A percentile compares a stretch with the other conserved stretches of the same genome.
Evolutionary conservation across 495 filamentous ascomycete genomes (phyloP).

Genomic region (Venustampulla echinocandica): DNA sequence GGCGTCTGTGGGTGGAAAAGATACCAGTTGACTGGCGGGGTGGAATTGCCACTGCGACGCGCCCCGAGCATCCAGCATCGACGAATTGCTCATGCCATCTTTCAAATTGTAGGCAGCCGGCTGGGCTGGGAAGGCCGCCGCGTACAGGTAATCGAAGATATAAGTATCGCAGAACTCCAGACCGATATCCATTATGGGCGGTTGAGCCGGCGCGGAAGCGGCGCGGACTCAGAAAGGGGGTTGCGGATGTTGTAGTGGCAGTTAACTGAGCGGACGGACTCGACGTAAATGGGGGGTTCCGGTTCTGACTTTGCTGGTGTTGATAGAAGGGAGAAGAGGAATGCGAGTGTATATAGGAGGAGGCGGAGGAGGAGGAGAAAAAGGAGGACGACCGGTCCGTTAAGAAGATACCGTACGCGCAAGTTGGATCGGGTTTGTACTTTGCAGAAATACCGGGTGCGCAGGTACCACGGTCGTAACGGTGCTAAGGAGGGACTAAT

Average conservation of each 20-base stretch:
- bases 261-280: neutral
- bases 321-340: conserved; percentile 11
- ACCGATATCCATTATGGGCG: conserved; percentile 97
- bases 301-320: neutral
- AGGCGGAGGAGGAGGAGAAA: neutral
- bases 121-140: conserved; percentile 55
- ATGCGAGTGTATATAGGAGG: conserved; percentile 13
- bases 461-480: no score
- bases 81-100: conserved; percentile 32
- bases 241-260: no score
- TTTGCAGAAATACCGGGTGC: no score
- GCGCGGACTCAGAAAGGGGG: no score
- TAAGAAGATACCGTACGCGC: no score
- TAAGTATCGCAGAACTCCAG: conserved; percentile 81
- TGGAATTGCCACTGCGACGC: conserved; percentile 50
- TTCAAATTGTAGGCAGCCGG: conserved; percentile 38
- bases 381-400: no score
- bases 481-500: no score
- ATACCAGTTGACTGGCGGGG: conserved; percentile 63
- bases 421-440: no score
- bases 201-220: no score
- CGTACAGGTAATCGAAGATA: conserved; percentile 74
- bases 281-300: neutral
- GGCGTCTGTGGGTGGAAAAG: conserved; percentile 60
- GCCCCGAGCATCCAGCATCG: conserved; percentile 19